Evolutionary conservation across 306 rosid genomes (phyloP).

Genomic region (Abrus precatorius): DNA sequence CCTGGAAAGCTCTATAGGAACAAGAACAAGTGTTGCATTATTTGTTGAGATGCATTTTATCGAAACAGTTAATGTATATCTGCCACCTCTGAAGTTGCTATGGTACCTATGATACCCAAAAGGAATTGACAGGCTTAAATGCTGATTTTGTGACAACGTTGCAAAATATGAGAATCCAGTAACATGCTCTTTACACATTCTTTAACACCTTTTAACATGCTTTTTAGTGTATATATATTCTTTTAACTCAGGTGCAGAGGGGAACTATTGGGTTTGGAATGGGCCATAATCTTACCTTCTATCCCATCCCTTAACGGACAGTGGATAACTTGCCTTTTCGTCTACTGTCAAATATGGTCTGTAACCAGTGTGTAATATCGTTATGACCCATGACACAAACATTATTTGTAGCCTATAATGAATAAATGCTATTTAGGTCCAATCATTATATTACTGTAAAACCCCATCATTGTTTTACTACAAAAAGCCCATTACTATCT

Average conservation of each 20-base stretch:
- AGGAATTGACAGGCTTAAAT: not conserved
- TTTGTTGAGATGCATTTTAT: too few species aligned
- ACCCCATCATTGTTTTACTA: too few species aligned
- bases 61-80: not conserved
- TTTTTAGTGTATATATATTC: too few species aligned
- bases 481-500: not conserved
- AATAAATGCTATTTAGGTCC: too few species aligned
- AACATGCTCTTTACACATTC: not conserved
- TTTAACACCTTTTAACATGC: too few species aligned
- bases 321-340: not conserved
- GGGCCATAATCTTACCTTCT: not conserved
- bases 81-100: not conserved
- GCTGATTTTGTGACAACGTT: not conserved
- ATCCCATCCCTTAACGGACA: not conserved
- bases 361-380: not conserved
- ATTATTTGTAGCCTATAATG: not conserved
- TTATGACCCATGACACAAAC: not conserved
- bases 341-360: not conserved
- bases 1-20: not conserved
- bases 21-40: not conserved
- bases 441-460: too few species aligned
- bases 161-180: not conserved
- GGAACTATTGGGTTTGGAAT: not conserved
- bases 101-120: not conserved
- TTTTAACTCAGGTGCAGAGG: too few species aligned